Evolutionary conservation across 1,284 basidiomycete genomes (phyloP), one percentile per base, ranked within the genome.

Genomic region (Cryptococcus floricola): DNA sequence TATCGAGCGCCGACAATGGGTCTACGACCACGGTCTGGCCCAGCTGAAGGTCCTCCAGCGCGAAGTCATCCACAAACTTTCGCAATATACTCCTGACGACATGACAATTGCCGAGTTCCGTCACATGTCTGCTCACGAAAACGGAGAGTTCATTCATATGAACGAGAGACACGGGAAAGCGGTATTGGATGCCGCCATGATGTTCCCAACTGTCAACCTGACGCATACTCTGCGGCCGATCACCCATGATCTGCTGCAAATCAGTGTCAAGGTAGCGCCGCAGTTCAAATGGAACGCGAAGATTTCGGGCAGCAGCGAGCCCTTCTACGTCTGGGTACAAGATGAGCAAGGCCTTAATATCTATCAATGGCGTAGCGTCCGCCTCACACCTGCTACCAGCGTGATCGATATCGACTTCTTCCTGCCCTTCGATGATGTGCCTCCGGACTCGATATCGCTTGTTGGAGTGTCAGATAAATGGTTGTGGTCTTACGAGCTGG

Each of bases 321-420:
- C 91, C 1, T 97, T 98, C 78, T 96, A 92, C 85, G 77, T 98
- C 48, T 98, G 96, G 95, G 80, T 97, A 6, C 93, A 98, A 77
- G 91, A 95, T 67, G 82, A 87, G 37, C 82, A 88, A 45, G 88
- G 86, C 9, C 67, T 83, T 18, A 82, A 84, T 41, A 96, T 98
- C 65, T 81, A 95, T n/a, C 91, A 96, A 69, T 83, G 89, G 62
- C 80, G 86, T 1, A 85, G 87, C 66, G 77, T 93, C 34, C 70
- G 86, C 25, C 82, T 96, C 62, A 84, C 87, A 39, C 83, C 84
- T 61, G 80, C 81, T n/a, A 88, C 78, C 9, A 85, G 31, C 69
- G 81, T 16, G 45, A 69, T 91, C 42, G 80, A 86, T 51, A 76
- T 88, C n/a, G 86, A 91, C 47, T 95, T 97, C 68, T 80, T 90